A percentile compares a stretch with the other conserved stretches of the same genome.
Evolutionary conservation across 2,329 filamentous ascomycete species (phyloP).

Genomic region (Cladosporium colombiae): DNA sequence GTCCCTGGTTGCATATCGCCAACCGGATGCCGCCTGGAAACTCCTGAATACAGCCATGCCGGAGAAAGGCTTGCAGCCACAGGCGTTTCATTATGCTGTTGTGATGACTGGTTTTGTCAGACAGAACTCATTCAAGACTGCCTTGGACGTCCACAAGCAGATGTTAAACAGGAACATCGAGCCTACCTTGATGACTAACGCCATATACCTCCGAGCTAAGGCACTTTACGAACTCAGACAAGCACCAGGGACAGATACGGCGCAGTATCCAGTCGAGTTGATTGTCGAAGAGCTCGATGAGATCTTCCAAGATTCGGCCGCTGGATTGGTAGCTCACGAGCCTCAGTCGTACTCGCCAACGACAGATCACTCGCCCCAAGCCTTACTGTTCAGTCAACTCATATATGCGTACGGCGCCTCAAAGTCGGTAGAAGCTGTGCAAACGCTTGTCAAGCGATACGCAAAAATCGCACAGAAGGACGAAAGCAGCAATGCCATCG

Average conservation of each 20-base stretch:
- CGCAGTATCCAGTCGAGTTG: constrained; percentile 32
- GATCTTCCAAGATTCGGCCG: constrained; percentile 30
- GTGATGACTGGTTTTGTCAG: constrained; percentile 53
- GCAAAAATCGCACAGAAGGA: constrained; percentile 20
- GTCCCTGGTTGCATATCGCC: constrained; percentile 53
- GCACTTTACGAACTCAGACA: constrained; percentile 43
- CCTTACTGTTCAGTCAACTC: constrained; percentile 56
- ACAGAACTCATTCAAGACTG: constrained; percentile 47
- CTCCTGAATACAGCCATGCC: constrained; percentile 56
- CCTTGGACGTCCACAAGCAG: constrained; percentile 50
- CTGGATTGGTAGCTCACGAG: constrained; percentile 48
- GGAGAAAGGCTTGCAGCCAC: constrained; percentile 45
- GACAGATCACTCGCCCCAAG: constrained; percentile 19
- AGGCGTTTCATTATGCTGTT: constrained; percentile 56
- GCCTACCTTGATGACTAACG: constrained; percentile 46
- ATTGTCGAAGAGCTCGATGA: constrained; percentile 38
- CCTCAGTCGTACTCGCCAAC: constrained; percentile 31
- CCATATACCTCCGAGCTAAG: constrained; percentile 43
- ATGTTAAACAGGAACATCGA: constrained; percentile 45
- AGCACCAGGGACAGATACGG: constrained; percentile 24
- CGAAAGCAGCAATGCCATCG: neutral
- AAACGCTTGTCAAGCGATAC: constrained; percentile 60
- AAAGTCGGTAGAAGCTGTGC: constrained; percentile 32
- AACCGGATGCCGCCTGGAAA: constrained; percentile 57
- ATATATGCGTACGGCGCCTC: constrained; percentile 58